A percentile compares a stretch with the other conserved stretches of the same genome.
Conservation (phyloP, 352 stramenopile genomes). For the Phytophthora tentaculata region DNA sequence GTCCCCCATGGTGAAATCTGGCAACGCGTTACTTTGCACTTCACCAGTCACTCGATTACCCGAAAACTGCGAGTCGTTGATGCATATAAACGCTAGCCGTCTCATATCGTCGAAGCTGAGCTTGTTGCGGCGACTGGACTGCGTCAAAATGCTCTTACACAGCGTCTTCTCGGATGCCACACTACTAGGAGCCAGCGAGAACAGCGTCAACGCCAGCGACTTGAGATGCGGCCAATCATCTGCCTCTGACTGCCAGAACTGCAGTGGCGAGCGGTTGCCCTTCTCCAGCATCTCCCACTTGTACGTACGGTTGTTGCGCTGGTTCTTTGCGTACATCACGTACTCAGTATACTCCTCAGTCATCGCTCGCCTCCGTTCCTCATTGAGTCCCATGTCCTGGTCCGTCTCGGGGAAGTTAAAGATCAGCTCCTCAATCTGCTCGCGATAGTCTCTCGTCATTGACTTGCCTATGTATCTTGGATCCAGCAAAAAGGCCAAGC, state of each 20-base stretch:
- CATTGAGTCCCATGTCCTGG: constrained; percentile 63
- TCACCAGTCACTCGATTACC: constrained; percentile 47
- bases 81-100: constrained; percentile 79
- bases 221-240: constrained; percentile 85
- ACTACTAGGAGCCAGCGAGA: constrained; percentile 78
- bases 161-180: constrained; percentile 74
- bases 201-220: constrained; percentile 74
- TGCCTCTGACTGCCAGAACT: constrained; percentile 83
- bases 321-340: constrained; percentile 84
- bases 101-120: constrained; percentile 76
- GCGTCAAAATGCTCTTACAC: constrained; percentile 66
- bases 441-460: constrained; percentile 82
- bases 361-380: constrained; percentile 76
- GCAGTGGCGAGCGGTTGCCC: constrained; percentile 71
- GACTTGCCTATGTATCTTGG: constrained; percentile 85
- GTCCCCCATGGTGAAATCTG: constrained; percentile 77
- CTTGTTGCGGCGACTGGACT: constrained; percentile 78
- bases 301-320: constrained; percentile 80
- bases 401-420: constrained; percentile 83
- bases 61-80: constrained; percentile 83
- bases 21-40: constrained; percentile 64
- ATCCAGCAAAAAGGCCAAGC: constrained; percentile 75
- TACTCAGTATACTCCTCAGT: constrained; percentile 81
- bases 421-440: constrained; percentile 86
- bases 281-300: constrained; percentile 90